Conservation (phyloP, 805 yeast species). For the Schizosaccharomyces cryophilus region DNA sequence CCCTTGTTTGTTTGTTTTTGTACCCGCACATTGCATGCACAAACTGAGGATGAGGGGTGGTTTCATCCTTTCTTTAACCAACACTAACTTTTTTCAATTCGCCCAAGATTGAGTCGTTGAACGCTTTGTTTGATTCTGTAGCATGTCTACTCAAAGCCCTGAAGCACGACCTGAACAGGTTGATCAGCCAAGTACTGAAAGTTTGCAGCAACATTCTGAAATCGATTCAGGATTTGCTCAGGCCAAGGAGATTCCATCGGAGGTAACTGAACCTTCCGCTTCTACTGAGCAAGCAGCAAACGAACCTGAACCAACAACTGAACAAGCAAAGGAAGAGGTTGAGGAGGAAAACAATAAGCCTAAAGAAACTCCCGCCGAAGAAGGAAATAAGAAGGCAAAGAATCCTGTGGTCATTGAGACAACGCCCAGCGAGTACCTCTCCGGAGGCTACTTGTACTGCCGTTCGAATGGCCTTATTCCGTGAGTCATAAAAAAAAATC, state of each 20-base stretch:
- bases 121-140: neutral
- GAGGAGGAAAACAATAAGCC: neutral
- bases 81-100: neutral
- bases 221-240: neutral
- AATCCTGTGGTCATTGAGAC: neutral
- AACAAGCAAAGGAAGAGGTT: neutral
- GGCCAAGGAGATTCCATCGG: neutral
- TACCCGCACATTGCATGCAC: neutral
- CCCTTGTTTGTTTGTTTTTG: neutral
- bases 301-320: neutral
- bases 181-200: neutral
- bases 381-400: neutral
- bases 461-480: neutral
- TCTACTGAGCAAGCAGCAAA: neutral
- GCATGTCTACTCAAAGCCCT: neutral
- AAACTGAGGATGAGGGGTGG: neutral
- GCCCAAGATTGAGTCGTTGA: neutral
- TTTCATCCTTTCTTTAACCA: neutral
- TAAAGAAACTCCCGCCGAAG: neutral
- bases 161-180: neutral
- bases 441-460: neutral
- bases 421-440: neutral
- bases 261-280: neutral
- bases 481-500: neutral
- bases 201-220: neutral